Evolutionary conservation across 192 early-diverging fungal species (phyloP), one percentile per base, ranked within the genome.

Genomic region (Coemansia sp.): DNA sequence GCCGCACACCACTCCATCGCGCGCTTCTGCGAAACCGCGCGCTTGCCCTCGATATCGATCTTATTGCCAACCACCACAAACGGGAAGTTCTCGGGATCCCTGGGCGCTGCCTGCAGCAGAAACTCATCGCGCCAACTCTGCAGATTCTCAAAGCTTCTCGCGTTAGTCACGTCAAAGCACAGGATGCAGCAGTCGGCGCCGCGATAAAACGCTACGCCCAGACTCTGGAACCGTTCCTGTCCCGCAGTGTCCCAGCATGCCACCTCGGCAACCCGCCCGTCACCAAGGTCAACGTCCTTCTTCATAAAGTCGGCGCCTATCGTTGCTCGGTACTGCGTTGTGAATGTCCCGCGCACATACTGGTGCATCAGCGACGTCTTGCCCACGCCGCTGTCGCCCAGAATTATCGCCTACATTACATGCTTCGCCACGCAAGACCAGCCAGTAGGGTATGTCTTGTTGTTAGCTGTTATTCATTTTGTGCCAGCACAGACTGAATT

Each of bases 21-120:
- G 26, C 95, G 87, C 84, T 97, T 98, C 87, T 91, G 88, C 69
- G 93, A 91, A n/a, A 99, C 94, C 86, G 94, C 84, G 57, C 47
- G 78, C 84, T 85, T 87, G 73, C 98, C 95, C 72, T 98, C 98
- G 76, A 99, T 82, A 77, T 99, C 98, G 54, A 99, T 88, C 87
- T 99, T 99, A 86, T 99, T 99, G 57, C 97, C 98, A n/a, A 99
- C 83, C 15, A 99, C 94, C 56, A 99, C 94, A 85, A 99, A 99
- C 43, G 98, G 98, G 80, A 99, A 99, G 86, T 91, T 95, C 71
- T 99, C 96, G 8, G 96, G 94, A 66, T 96, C 93, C 56, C 92
- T 79, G 48, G 98, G 95, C 15, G 88, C 91, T 21, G 94, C 94
- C 75, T 99, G 98, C 42, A 98, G 85, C 85, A 99, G 78, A 72